Percentiles rank a stretch among this genome's conserved stretches.
These are phyloP conservation scores for Trichoderma sp. DNA, from an alignment of 2,329 filamentous ascomycete species.

Conservation along the genomic window DNA sequence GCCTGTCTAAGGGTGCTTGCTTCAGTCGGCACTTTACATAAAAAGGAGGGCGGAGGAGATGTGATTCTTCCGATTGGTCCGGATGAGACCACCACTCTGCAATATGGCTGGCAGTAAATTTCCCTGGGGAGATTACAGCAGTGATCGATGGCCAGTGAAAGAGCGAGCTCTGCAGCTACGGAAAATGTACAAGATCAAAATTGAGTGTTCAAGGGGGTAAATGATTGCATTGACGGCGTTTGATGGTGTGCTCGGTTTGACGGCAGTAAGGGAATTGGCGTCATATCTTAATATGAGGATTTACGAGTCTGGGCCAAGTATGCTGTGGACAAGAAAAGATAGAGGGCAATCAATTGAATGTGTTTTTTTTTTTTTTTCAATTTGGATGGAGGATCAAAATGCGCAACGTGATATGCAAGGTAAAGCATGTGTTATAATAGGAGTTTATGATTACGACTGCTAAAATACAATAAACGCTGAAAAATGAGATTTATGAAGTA, in stretches of 20 bases:
- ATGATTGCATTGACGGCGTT: conserved; percentile 38
- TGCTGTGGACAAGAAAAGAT: conserved; percentile 27
- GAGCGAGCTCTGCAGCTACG: neutral
- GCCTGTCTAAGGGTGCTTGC: conserved; percentile 61
- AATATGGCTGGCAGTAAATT: neutral
- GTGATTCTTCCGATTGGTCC: neutral
- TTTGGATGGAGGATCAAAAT: neutral
- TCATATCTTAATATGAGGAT: conserved; percentile 33
- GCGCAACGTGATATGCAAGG: neutral
- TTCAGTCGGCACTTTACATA: conserved; percentile 15
- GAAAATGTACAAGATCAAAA: neutral
- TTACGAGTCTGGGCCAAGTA: conserved; percentile 30
- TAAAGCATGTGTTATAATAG: neutral
- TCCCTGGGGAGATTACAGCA: neutral
- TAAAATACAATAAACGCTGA: neutral
- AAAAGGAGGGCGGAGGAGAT: neutral
- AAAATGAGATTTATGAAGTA: neutral
- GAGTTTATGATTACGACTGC: neutral
- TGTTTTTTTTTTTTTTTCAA: conserved; percentile 4
- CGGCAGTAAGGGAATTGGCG: conserved; percentile 34
- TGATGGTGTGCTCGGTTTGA: conserved; percentile 32
- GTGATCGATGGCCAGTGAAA: neutral
- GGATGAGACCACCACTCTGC: neutral
- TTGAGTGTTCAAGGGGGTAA: neutral
- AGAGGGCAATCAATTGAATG: conserved; percentile 29